Conservation (phyloP, 345 rosid species). For the Cochlearia excelsa region DNA sequence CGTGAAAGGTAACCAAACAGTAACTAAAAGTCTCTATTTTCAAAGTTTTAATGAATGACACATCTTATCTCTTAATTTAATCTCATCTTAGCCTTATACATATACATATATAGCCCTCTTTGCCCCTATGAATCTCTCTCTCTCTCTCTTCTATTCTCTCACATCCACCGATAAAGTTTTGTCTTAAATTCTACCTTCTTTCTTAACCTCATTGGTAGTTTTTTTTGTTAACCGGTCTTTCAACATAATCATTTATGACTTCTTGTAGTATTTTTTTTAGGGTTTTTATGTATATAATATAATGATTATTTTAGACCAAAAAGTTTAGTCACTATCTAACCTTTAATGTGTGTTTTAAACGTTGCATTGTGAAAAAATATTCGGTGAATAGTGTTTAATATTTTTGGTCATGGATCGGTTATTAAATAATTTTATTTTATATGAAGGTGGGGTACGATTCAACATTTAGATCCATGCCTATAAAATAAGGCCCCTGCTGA, state of each 20-base stretch:
- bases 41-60: too few species aligned
- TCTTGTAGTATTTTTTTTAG: not conserved
- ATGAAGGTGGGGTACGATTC: too few species aligned
- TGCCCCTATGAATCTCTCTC: too few species aligned
- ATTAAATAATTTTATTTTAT: too few species aligned
- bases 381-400: too few species aligned
- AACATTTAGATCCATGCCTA: constrained; percentile 4
- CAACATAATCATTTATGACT: too few species aligned
- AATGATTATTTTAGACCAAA: too few species aligned
- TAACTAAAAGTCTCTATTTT: not conserved
- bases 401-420: too few species aligned
- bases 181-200: constrained; percentile 23
- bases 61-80: too few species aligned
- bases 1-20: constrained; percentile 38
- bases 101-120: constrained; percentile 1
- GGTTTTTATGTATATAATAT: not conserved
- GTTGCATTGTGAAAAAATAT: too few species aligned
- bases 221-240: constrained; percentile 17
- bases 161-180: constrained; percentile 29
- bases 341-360: too few species aligned
- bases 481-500: constrained; percentile 13
- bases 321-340: too few species aligned
- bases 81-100: not conserved
- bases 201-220: constrained; percentile 25
- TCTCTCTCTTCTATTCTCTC: constrained; percentile 3